Conservation (phyloP, 371 early-diverging fungal species). For the Mucor lusitanicus region DNA sequence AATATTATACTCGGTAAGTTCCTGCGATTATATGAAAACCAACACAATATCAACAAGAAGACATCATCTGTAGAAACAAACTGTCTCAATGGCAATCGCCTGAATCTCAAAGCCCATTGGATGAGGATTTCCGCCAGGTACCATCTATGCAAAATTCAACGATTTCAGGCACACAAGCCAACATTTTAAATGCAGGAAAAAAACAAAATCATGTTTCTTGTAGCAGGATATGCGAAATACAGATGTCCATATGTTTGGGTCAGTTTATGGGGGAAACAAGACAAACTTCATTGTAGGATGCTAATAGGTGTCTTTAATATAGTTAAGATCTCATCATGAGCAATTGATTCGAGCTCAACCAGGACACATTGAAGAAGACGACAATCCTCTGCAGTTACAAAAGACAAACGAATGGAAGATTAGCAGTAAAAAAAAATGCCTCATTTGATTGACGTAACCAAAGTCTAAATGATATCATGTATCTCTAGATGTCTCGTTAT, state of each 20-base stretch:
- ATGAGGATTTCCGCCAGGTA: conserved; percentile 53
- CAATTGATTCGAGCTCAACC: conserved; percentile 44
- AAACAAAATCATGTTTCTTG: conserved; percentile 60
- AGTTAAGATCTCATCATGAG: conserved; percentile 67
- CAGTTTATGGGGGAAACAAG: not conserved
- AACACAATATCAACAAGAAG: not conserved
- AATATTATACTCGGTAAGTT: conserved; percentile 14
- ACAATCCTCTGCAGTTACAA: conserved; percentile 63
- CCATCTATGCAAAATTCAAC: not conserved
- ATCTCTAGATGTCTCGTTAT: conserved; percentile 62
- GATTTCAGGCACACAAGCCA: not conserved
- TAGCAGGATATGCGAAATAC: conserved; percentile 80
- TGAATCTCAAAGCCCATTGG: conserved; percentile 50
- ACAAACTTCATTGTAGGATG: too few species aligned
- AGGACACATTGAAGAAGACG: conserved; percentile 21
- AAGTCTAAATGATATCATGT: not conserved
- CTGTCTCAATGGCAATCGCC: conserved; percentile 14
- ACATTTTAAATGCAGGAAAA: conserved; percentile 37
- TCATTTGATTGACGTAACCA: not conserved
- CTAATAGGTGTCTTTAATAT: not conserved
- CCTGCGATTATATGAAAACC: not conserved
- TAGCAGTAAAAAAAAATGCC: conserved; percentile 9
- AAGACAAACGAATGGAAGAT: conserved; percentile 63
- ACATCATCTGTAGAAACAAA: not conserved
- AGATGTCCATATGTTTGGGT: conserved; percentile 85